phyloP scores from a whole-genome alignment of 2,329 filamentous ascomycete genomes.

The Clonostachys solani region DNA sequence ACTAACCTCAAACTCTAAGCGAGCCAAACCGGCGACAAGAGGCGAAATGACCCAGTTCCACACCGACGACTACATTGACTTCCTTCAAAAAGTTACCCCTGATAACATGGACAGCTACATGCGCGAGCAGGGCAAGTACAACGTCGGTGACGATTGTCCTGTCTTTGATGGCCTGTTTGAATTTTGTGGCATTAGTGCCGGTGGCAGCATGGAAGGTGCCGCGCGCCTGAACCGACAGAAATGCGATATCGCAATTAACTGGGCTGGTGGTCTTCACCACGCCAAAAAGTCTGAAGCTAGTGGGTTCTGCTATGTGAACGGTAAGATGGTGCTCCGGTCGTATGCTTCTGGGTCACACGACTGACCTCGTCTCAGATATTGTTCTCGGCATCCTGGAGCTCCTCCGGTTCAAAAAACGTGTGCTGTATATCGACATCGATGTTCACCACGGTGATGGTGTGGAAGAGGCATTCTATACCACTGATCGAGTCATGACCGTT shows the following conservation, averaged over 20 bases:
- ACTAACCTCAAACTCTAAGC: conserved; percentile 38
- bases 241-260: conserved; percentile 96
- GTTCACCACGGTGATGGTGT: conserved; percentile 93
- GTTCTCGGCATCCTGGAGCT: conserved; percentile 93
- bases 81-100: conserved; percentile 89
- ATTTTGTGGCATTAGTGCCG: conserved; percentile 92
- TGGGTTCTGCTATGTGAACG: conserved; percentile 98
- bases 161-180: conserved; percentile 98
- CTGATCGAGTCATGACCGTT: conserved; percentile 87
- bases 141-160: conserved; percentile 93
- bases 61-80: conserved; percentile 92
- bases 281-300: conserved; percentile 95
- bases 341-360: not conserved
- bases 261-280: conserved; percentile 95
- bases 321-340: conserved; percentile 37
- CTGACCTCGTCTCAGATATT: conserved; percentile 60
- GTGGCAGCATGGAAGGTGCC: conserved; percentile 90
- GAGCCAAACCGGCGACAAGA: conserved; percentile 79
- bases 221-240: conserved; percentile 85
- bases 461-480: conserved; percentile 90
- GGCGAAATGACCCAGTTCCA: conserved; percentile 95
- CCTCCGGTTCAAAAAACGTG: conserved; percentile 83
- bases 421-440: conserved; percentile 97
- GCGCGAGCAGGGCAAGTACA: conserved; percentile 89
- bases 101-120: conserved; percentile 96